Evolutionary conservation across 768 basidiomycete genomes (phyloP).

Genomic region (Pleurotus cornucopiae): DNA sequence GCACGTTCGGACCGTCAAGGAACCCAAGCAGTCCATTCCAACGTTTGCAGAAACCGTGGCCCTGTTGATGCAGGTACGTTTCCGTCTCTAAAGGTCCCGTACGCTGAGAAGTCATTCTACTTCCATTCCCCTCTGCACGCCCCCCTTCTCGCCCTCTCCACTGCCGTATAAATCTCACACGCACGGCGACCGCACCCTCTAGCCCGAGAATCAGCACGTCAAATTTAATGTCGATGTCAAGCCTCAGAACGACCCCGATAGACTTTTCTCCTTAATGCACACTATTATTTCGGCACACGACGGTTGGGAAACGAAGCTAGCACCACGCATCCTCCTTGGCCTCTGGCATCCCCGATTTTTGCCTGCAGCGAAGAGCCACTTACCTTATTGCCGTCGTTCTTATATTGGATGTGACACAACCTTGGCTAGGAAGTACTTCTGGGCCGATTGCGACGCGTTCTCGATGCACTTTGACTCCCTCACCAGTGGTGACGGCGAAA

Average conservation of each 20-base stretch:
- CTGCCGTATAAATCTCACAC: neutral
- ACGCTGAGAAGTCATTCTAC: slow-evolving; percentile 10
- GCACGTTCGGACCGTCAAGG: slow-evolving; percentile 73
- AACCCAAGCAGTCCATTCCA: slow-evolving; percentile 83
- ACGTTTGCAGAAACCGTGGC: slow-evolving; percentile 83
- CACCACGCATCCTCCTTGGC: slow-evolving; percentile 76
- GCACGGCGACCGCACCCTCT: neutral
- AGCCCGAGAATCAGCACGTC: slow-evolving; percentile 75
- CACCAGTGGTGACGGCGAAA: slow-evolving; percentile 67
- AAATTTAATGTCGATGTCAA: slow-evolving; percentile 92
- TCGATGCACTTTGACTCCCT: slow-evolving; percentile 76
- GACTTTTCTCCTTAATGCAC: slow-evolving; percentile 81
- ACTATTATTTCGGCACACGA: slow-evolving; percentile 56
- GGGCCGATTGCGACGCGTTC: slow-evolving; percentile 82
- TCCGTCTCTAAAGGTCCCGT: slow-evolving; percentile 9
- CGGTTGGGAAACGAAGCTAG: slow-evolving; percentile 71
- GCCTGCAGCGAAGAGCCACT: slow-evolving; percentile 60
- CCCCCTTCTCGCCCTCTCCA: neutral
- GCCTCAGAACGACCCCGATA: slow-evolving; percentile 83
- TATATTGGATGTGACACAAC: slow-evolving; percentile 76
- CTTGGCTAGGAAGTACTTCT: slow-evolving; percentile 84
- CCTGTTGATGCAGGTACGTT: slow-evolving; percentile 68
- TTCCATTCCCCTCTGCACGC: slow-evolving; percentile 7
- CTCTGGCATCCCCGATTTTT: slow-evolving; percentile 94
- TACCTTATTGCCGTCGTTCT: slow-evolving; percentile 82